Evolutionary conservation across 768 basidiomycete genomes (phyloP), one percentile per base, ranked within the genome.

Genomic region (Austroboletus eburneus): DNA sequence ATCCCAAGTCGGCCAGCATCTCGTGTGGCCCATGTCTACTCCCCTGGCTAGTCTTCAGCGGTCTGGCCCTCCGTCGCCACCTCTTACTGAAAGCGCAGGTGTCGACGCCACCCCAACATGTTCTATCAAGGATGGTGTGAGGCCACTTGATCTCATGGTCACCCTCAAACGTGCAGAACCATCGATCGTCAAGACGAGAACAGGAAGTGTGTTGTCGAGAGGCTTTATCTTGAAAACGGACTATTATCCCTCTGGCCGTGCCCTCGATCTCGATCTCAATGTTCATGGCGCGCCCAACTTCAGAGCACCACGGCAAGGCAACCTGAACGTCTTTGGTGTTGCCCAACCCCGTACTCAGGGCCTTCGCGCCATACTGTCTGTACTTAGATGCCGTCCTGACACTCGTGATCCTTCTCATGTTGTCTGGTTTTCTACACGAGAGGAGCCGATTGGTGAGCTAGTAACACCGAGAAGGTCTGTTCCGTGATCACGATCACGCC

Each of bases 211-310:
- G 27, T 72, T 95, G 6, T 83, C 87, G 4, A 71, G 91, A 51
- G 90, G 92, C 0, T 91, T 93, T 64, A 94, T 99, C 45, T 70
- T 99, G 57, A 99, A 98, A 73, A 94, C 92, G 16, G 94, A 96
- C 69, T 75, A 85, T 63, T 85, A 90, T 66, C 86, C 87, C 27
- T 86, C 86, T 50, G 86, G 85, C 81, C 80, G 93, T 52, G 92
- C 92, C 4, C 72, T 93, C 35, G 90, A 95, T 62, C 78, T 98
- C 2, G 91, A 95, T 58, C 75, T 97, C 22, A 91, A 88, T 48
- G 76, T 99, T 9, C 86, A 92, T 60, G 95, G 96, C 27, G 95
- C 95, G 16, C 93, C 95, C 4, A 97, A 98, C 69, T 97, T 98
- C 62, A 75, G 96, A 54, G 82, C 87, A 12, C 87, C 92, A 9